Conservation (phyloP, 495 filamentous ascomycete genomes). For the Xylaria bambusicola region DNA sequence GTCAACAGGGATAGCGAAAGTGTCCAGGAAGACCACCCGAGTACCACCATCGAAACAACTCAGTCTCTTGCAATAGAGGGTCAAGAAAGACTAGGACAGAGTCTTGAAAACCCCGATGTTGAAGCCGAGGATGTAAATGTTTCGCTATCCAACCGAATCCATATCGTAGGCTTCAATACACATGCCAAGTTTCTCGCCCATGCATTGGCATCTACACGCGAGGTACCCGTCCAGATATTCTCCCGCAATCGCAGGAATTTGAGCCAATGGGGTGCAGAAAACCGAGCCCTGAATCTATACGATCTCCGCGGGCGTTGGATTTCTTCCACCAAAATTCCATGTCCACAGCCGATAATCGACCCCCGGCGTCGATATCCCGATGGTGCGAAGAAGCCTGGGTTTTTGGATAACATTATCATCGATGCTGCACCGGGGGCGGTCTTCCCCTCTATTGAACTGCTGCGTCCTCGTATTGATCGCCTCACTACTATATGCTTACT, state of each 20-base stretch:
- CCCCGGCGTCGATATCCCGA: neutral
- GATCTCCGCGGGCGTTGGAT: neutral
- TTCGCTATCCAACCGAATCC: constrained; percentile 40
- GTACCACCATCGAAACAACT: too few species aligned
- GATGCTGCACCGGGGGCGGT: constrained; percentile 59
- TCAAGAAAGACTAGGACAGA: too few species aligned
- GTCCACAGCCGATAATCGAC: neutral
- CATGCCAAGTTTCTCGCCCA: constrained; percentile 55
- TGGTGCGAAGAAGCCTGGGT: neutral
- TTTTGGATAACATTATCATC: constrained; percentile 76
- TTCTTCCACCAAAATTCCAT: neutral
- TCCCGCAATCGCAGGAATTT: constrained; percentile 22
- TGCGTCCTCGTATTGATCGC: constrained; percentile 67
- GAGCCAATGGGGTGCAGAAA: constrained; percentile 28
- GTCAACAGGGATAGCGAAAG: too few species aligned
- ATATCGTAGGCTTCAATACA: constrained; percentile 54
- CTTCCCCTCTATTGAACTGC: constrained; percentile 53
- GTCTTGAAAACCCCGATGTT: too few species aligned
- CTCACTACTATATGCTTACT: constrained; percentile 77
- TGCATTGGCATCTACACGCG: constrained; percentile 41
- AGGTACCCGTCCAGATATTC: constrained; percentile 30
- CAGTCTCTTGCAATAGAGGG: too few species aligned
- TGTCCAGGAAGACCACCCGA: too few species aligned
- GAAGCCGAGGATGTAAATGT: too few species aligned
- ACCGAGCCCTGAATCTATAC: constrained; percentile 23